phyloP scores from a whole-genome alignment of 495 filamentous ascomycete species.

The Massariosphaeria phaeospora region DNA sequence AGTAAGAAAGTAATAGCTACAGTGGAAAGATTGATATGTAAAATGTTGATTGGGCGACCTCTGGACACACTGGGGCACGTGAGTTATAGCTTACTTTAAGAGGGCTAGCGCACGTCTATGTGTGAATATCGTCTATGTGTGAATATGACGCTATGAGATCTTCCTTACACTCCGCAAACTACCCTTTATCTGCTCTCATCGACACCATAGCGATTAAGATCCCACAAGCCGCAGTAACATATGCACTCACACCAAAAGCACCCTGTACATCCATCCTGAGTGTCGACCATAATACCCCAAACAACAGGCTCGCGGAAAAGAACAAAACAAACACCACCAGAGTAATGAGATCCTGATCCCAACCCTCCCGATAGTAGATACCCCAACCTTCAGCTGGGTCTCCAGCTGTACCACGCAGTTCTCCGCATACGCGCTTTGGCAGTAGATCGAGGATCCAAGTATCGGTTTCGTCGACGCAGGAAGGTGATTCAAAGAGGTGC shows the following conservation, averaged over 20 bases:
- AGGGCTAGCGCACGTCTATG: too few relatives aligned
- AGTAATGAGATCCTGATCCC: not conserved
- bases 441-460: not conserved
- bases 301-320: slow-evolving; percentile 1
- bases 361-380: slow-evolving; percentile 10
- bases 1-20: too few relatives aligned
- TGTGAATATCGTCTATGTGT: too few relatives aligned
- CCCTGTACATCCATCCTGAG: slow-evolving; percentile 9
- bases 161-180: too few relatives aligned
- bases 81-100: too few relatives aligned
- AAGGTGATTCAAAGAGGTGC: slow-evolving; percentile 1
- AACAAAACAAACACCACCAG: slow-evolving; percentile 5
- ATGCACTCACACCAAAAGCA: slow-evolving; percentile 10
- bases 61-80: too few relatives aligned
- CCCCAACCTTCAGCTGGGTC: slow-evolving; percentile 11
- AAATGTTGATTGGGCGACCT: too few relatives aligned
- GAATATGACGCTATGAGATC: too few relatives aligned
- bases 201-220: not conserved
- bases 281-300: slow-evolving; percentile 4
- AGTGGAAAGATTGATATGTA: too few relatives aligned
- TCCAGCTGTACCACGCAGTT: not conserved
- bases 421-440: slow-evolving; percentile 4
- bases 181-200: not conserved
- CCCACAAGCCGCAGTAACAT: not conserved
- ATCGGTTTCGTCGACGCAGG: slow-evolving; percentile 3